These are phyloP conservation scores for Colletotrichum plurivorum DNA, from an alignment of 2,329 filamentous ascomycete species.

Conservation along the genomic window DNA sequence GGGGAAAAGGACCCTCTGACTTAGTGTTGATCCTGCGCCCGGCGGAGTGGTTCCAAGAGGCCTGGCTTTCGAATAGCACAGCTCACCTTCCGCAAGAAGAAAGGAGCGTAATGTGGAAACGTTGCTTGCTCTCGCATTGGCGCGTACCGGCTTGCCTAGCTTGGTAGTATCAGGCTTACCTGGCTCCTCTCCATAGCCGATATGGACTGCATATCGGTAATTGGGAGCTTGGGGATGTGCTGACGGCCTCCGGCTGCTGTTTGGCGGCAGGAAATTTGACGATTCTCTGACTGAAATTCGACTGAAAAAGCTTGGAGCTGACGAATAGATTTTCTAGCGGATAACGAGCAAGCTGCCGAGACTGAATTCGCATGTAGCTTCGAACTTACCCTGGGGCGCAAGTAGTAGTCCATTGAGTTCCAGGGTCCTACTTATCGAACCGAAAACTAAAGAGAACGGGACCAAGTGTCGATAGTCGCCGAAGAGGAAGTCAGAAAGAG, in stretches of 20 bases:
- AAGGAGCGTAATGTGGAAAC: background rate
- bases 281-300: background rate
- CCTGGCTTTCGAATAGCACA: background rate
- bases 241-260: background rate
- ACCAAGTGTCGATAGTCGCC: too few species aligned
- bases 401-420: too few species aligned
- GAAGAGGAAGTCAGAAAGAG: too few species aligned
- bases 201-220: background rate
- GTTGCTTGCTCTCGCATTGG: background rate
- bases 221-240: background rate
- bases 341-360: too few species aligned
- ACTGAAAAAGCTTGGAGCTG: too few species aligned
- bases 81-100: slow-evolving; percentile 9
- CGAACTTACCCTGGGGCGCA: too few species aligned
- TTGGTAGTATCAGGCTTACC: background rate
- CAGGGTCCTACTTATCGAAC: too few species aligned
- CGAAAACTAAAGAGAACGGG: too few species aligned
- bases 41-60: background rate
- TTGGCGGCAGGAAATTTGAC: too few species aligned
- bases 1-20: background rate
- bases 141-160: background rate
- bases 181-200: background rate
- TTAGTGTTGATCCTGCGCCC: too few species aligned
- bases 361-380: too few species aligned
- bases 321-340: too few species aligned